Conservation (phyloP, 1,139 yeast species). For the Pichia sp. region DNA sequence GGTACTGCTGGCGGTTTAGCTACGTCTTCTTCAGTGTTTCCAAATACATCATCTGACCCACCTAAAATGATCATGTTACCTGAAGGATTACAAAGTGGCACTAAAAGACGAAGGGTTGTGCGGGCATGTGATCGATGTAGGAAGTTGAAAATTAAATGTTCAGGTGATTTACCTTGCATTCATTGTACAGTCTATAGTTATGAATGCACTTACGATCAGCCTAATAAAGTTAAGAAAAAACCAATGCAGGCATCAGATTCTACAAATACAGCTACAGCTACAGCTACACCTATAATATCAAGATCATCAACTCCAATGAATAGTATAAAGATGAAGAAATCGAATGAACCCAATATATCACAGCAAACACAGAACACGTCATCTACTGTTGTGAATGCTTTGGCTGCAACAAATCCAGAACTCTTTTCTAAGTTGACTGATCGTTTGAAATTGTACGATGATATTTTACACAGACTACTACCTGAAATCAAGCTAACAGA, state of each 20-base stretch:
- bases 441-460: slow-evolving; percentile 27
- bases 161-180: slow-evolving; percentile 80
- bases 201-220: slow-evolving; percentile 54
- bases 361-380: slow-evolving; percentile 5
- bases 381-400: slow-evolving; percentile 14
- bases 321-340: slow-evolving; percentile 4
- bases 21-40: no score
- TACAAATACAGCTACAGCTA: background rate
- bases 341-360: background rate
- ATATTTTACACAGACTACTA: slow-evolving; percentile 24
- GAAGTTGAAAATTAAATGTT: slow-evolving; percentile 77
- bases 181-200: slow-evolving; percentile 86
- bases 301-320: background rate
- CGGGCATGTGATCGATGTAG: slow-evolving; percentile 73
- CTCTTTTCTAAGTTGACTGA: slow-evolving; percentile 24
- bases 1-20: background rate
- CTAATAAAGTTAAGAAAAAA: slow-evolving; percentile 27
- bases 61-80: slow-evolving; percentile 25
- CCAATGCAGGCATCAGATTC: background rate
- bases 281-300: background rate
- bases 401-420: slow-evolving; percentile 21
- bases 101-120: slow-evolving; percentile 68
- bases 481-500: slow-evolving; percentile 28
- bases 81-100: slow-evolving; percentile 9
- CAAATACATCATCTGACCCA: slow-evolving; percentile 12